These are phyloP conservation scores for Termitomyces sp. DNA, from an alignment of 1,284 basidiomycete species.

Conservation along the genomic window DNA sequence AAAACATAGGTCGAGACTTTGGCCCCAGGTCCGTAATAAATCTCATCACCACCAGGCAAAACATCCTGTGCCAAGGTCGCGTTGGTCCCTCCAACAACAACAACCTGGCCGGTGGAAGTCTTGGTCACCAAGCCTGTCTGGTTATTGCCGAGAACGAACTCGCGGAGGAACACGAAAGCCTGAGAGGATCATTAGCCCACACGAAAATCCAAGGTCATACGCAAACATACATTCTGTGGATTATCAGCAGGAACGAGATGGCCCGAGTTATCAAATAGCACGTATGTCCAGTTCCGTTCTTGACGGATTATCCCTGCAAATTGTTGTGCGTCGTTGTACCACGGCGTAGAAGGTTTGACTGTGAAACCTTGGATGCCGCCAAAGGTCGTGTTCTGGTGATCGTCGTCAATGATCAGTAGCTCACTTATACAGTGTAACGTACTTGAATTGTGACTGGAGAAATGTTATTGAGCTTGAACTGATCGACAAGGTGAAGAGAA, in stretches of 20 bases:
- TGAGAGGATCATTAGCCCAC: constrained; percentile 20
- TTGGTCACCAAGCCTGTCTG: constrained; percentile 43
- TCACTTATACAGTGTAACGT: constrained; percentile 10
- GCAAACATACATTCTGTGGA: constrained; percentile 45
- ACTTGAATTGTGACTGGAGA: constrained; percentile 59
- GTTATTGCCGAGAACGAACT: constrained; percentile 56
- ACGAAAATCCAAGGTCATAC: neutral
- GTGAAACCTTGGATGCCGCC: constrained; percentile 71
- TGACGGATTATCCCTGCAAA: constrained; percentile 69
- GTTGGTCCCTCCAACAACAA: constrained; percentile 55
- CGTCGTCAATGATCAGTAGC: neutral
- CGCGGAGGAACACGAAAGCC: constrained; percentile 52
- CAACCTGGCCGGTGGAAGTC: constrained; percentile 21
- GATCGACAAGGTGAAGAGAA: neutral
- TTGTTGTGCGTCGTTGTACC: constrained; percentile 52
- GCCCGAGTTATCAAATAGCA: constrained; percentile 50
- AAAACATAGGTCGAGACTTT: constrained; percentile 48
- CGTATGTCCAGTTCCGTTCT: constrained; percentile 65
- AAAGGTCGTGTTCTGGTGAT: constrained; percentile 63
- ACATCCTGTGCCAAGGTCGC: constrained; percentile 37
- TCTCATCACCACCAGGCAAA: constrained; percentile 46
- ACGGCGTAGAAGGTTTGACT: constrained; percentile 58
- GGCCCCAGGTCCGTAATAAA: constrained; percentile 48
- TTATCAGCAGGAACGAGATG: constrained; percentile 50
- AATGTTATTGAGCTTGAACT: constrained; percentile 11